These are phyloP conservation scores for Panellus pusillus DNA, from an alignment of 768 basidiomycete species.

Conservation along the genomic window DNA sequence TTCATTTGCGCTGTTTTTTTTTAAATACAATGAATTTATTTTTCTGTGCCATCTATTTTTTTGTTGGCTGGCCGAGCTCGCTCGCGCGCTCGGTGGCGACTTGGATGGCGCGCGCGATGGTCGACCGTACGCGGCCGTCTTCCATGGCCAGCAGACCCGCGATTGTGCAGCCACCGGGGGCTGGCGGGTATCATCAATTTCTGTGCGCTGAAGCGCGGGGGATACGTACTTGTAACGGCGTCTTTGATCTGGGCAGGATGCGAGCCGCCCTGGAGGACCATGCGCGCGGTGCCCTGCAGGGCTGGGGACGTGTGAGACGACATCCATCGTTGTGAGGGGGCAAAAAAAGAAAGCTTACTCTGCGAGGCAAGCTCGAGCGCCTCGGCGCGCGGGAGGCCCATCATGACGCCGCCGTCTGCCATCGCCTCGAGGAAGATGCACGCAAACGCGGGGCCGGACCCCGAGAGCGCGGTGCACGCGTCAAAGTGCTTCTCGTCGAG, in stretches of 20 bases:
- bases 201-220: background rate
- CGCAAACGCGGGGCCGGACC: slow-evolving; percentile 95
- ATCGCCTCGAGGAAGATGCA: slow-evolving; percentile 97
- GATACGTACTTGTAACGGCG: slow-evolving; percentile 84
- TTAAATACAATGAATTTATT: background rate
- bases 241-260: slow-evolving; percentile 98
- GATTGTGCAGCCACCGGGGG: slow-evolving; percentile 97
- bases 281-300: slow-evolving; percentile 93
- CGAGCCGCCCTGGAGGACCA: slow-evolving; percentile 84
- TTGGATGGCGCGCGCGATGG: slow-evolving; percentile 94
- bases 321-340: background rate
- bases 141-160: slow-evolving; percentile 95
- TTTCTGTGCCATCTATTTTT: slow-evolving; percentile 50
- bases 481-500: slow-evolving; percentile 99
- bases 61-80: slow-evolving; percentile 72
- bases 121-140: slow-evolving; percentile 90
- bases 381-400: slow-evolving; percentile 93
- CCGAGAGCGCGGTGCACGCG: slow-evolving; percentile 94
- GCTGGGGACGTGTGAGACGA: slow-evolving; percentile 47
- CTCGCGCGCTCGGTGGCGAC: slow-evolving; percentile 88
- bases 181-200: slow-evolving; percentile 37
- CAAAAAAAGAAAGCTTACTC: slow-evolving; percentile 51
- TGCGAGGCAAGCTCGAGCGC: slow-evolving; percentile 95
- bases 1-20: background rate
- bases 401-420: slow-evolving; percentile 99